Evolutionary conservation across 2,329 filamentous ascomycete species (phyloP), one percentile per base, ranked within the genome.

Genomic region (Penicillium brevicompactum): DNA sequence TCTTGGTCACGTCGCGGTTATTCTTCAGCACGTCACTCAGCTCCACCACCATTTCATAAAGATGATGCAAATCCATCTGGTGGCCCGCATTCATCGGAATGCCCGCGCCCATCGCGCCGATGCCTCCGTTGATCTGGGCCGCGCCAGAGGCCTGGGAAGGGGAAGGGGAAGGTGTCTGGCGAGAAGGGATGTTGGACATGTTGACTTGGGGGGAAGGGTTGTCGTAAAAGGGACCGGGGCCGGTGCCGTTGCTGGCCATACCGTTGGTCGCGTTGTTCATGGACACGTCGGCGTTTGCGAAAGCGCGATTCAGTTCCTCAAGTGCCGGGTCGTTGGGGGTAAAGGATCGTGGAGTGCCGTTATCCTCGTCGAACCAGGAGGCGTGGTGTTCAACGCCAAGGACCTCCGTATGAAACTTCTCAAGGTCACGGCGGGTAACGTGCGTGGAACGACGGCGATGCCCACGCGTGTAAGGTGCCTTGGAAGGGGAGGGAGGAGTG

Each of bases 41-140:
- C 56, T 81, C 79, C 50, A 78, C 64, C 27, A 81, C 76, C 72
- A 80, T 80, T 34, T 79, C 75, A 54, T 78, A 81, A 2, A 81
- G 69, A 51, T 80, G 76, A 57, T 80, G 78, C 46, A 81, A 68
- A 58, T 81, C 79, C 76, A 80, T 79, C 66, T 80, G 77, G 51
- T 81, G 79, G 10, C 79, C 79, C 8, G 78, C 78, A 56, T 77
- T 78, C 70, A 77, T 74, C 1, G 76, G 72, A 55, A 78, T 68
- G 31, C 64, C 67, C 5, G 66, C 64, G 50, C 70, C 72, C 67
- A 76, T 73, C 8, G 69, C 74, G 27, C 69, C 68, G 64, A 76
- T 71, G 16, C 69, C 67, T 31, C 63, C 74, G 50, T 75, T 74
- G 44, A 68, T 64, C 56, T 75, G 73, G 37, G 63, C 32, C 16